A percentile compares a stretch with the other conserved stretches of the same genome.
Evolutionary conservation across 208 protist genomes (phyloP).

Genomic region (Strigomonas culicis): DNA sequence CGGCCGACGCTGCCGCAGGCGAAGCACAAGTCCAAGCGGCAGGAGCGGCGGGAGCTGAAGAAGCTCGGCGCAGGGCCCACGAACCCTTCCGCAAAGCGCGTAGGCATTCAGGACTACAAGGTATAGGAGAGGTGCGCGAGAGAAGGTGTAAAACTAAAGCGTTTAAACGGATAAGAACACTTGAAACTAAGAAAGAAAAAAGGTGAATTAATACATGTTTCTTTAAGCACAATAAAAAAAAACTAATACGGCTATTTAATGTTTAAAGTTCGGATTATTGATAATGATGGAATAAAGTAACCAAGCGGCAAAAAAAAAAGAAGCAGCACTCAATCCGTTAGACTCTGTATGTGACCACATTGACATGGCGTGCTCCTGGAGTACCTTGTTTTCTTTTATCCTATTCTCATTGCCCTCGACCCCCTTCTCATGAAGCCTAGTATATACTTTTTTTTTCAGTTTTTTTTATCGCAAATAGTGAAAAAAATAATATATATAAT

Average conservation of each 20-base stretch:
- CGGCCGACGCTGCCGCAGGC: slow-evolving; percentile 10
- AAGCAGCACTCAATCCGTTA: too few species aligned
- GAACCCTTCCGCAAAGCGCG: slow-evolving; percentile 61
- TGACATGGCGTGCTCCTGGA: not conserved
- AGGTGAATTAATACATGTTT: slow-evolving; percentile 1
- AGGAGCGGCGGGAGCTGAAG: slow-evolving; percentile 68
- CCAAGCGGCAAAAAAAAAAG: too few species aligned
- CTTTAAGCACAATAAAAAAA: slow-evolving; percentile 2
- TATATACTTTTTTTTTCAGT: slow-evolving; percentile 8
- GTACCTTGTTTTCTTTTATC: not conserved
- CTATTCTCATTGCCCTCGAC: not conserved
- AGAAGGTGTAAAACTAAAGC: too few species aligned
- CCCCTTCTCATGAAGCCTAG: not conserved
- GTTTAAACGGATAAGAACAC: too few species aligned
- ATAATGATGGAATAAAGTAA: too few species aligned
- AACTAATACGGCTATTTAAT: too few species aligned
- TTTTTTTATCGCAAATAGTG: not conserved
- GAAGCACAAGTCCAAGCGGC: slow-evolving; percentile 59
- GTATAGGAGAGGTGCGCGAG: not conserved
- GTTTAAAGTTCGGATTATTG: too few species aligned
- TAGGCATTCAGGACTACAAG: slow-evolving; percentile 61
- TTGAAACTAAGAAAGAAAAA: not conserved
- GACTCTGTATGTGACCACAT: too few species aligned
- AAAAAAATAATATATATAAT: not conserved
- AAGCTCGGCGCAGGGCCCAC: slow-evolving; percentile 35